These are phyloP conservation scores for Hypoxylon sp. DNA, from an alignment of 2,329 filamentous ascomycete genomes.

Conservation along the genomic window DNA sequence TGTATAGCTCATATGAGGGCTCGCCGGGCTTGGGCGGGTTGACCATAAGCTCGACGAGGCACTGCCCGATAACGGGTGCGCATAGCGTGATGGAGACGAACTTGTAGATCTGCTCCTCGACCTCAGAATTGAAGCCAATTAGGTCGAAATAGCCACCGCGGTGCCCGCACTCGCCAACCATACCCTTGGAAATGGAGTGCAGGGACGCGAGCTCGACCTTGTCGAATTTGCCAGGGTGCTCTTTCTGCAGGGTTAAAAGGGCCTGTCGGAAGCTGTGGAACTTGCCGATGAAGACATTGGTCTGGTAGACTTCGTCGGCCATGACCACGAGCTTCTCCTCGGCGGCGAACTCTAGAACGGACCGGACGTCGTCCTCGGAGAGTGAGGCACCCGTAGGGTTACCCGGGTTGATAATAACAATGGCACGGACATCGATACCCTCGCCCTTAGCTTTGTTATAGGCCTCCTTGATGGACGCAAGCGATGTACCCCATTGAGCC, in stretches of 20 bases:
- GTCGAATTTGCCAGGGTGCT: conserved; percentile 82
- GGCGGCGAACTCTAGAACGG: conserved; percentile 88
- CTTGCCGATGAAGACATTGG: conserved; percentile 94
- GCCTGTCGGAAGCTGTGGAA: conserved; percentile 97
- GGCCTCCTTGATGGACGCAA: conserved; percentile 80
- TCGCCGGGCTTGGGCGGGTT: conserved; percentile 90
- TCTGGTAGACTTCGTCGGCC: conserved; percentile 99
- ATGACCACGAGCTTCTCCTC: conserved; percentile 90
- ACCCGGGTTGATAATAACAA: conserved; percentile 98
- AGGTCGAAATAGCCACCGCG: conserved; percentile 98
- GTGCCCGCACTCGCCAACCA: conserved; percentile 99
- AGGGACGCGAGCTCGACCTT: conserved; percentile 89
- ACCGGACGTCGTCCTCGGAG: conserved; percentile 81
- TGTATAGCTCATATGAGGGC: conserved; percentile 86
- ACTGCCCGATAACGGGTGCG: conserved; percentile 95
- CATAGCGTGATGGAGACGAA: conserved; percentile 98
- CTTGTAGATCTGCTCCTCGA: conserved; percentile 97
- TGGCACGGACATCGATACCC: conserved; percentile 89
- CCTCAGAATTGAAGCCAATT: conserved; percentile 86
- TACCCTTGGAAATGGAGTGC: conserved; percentile 96
- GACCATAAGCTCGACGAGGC: conserved; percentile 97
- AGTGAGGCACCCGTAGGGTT: conserved; percentile 96
- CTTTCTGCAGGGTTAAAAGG: conserved; percentile 84
- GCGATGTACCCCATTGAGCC: conserved; percentile 88
- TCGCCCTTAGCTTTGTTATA: conserved; percentile 81